phyloP scores from a whole-genome alignment of 257 asterid genomes.

The Forsythia viridissima region DNA sequence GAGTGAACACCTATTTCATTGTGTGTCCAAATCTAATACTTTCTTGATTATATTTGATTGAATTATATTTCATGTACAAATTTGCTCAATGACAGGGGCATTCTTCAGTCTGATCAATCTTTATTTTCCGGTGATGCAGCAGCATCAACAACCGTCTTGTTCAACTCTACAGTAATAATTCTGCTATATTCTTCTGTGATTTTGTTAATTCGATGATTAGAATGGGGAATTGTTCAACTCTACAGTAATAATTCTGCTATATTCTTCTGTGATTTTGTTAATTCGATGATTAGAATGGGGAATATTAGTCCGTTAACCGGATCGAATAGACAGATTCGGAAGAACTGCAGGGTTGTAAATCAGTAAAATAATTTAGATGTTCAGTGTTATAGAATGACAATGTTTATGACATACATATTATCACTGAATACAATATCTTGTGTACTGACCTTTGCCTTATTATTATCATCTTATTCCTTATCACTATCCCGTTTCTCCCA shows the following conservation, averaged over 20 bases:
- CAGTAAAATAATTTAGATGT: slow-evolving; percentile 12
- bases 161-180: too few relatives aligned
- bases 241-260: slow-evolving; percentile 38
- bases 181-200: too few relatives aligned
- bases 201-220: too few relatives aligned
- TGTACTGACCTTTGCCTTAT: neutral
- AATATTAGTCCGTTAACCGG: slow-evolving; percentile 58
- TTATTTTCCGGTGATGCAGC: slow-evolving; percentile 50
- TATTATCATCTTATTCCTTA: neutral
- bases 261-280: slow-evolving; percentile 63
- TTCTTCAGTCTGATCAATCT: slow-evolving; percentile 69
- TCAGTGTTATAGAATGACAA: neutral
- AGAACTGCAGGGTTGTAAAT: slow-evolving; percentile 63
- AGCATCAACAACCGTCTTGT: slow-evolving; percentile 42
- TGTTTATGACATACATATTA: neutral
- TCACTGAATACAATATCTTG: neutral
- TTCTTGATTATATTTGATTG: too few relatives aligned
- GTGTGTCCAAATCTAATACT: too few relatives aligned
- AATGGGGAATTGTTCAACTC: slow-evolving; percentile 46
- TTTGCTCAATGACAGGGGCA: slow-evolving; percentile 56
- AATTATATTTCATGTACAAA: too few relatives aligned
- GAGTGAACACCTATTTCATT: too few relatives aligned
- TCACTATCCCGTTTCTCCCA: neutral
- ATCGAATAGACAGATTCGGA: slow-evolving; percentile 59
- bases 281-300: slow-evolving; percentile 76